Evolutionary conservation across 2,329 filamentous ascomycete genomes (phyloP).

Genomic region (Magnaporthiopsis poae): DNA sequence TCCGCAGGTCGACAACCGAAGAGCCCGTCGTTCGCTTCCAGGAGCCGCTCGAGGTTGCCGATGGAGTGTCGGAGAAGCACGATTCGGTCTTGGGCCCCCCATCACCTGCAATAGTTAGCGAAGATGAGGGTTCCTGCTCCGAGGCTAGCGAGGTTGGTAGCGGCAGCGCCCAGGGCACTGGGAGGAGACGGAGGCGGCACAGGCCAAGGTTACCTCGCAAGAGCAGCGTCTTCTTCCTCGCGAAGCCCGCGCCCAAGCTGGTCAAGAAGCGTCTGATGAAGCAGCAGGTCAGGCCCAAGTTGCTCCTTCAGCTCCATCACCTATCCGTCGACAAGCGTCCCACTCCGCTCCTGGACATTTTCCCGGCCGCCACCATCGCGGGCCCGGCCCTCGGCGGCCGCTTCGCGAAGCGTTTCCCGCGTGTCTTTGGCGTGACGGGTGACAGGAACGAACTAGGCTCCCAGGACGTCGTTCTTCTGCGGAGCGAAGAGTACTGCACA

Average conservation of each 20-base stretch:
- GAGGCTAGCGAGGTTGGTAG: conserved; percentile 32
- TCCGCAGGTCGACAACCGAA: not conserved
- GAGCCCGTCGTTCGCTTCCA: conserved; percentile 39
- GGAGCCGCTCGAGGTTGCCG: conserved; percentile 19
- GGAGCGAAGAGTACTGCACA: conserved; percentile 55
- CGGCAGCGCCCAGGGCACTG: conserved; percentile 21
- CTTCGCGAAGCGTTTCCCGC: conserved; percentile 51
- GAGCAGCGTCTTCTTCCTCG: conserved; percentile 56
- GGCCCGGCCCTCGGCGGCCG: conserved; percentile 30
- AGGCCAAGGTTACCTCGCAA: conserved; percentile 28
- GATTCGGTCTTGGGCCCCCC: conserved; percentile 12
- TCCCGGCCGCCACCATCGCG: conserved; percentile 54
- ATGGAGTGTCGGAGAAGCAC: conserved; percentile 17
- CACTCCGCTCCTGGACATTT: conserved; percentile 61
- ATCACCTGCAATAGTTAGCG: conserved; percentile 28
- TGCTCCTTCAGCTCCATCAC: conserved; percentile 63
- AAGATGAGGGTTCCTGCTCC: conserved; percentile 39
- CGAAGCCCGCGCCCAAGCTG: conserved; percentile 54
- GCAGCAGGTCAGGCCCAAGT: conserved; percentile 51
- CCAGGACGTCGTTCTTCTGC: conserved; percentile 61
- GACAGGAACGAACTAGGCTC: conserved; percentile 51
- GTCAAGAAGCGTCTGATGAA: conserved; percentile 56
- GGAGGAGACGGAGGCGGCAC: not conserved
- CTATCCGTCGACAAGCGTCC: conserved; percentile 52
- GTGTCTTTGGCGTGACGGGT: conserved; percentile 53